Percentiles rank a stretch among this genome's conserved stretches.
These are phyloP conservation scores for Candida xiaguanensis DNA, from an alignment of 805 yeast species.

Conservation along the genomic window DNA sequence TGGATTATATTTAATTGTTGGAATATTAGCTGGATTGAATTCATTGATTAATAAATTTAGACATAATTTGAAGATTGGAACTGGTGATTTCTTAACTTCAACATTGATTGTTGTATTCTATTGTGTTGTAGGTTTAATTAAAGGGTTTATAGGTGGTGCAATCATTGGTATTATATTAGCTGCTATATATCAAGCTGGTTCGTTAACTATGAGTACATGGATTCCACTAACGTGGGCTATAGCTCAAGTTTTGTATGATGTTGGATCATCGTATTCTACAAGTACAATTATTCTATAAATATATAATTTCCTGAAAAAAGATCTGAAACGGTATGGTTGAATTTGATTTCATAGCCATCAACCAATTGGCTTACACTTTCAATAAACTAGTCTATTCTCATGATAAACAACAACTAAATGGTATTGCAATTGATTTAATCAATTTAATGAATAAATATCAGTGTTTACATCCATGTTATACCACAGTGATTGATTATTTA, in stretches of 20 bases:
- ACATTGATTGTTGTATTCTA: slow-evolving; percentile 13
- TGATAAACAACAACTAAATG: neutral
- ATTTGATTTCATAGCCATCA: slow-evolving; percentile 11
- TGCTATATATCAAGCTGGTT: slow-evolving; percentile 75
- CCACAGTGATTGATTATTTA: slow-evolving; percentile 9
- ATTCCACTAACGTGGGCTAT: slow-evolving; percentile 82
- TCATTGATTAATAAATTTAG: slow-evolving; percentile 21
- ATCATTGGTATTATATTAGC: slow-evolving; percentile 71
- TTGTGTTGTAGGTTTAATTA: slow-evolving; percentile 53
- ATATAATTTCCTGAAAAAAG: neutral
- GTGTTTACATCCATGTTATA: slow-evolving; percentile 17
- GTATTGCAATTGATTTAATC: slow-evolving; percentile 7
- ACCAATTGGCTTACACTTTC: slow-evolving; percentile 10
- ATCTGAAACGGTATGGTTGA: slow-evolving; percentile 4
- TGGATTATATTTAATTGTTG: slow-evolving; percentile 62
- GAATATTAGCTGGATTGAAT: slow-evolving; percentile 48
- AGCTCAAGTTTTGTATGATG: slow-evolving; percentile 61
- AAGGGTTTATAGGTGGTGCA: slow-evolving; percentile 71
- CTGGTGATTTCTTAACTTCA: slow-evolving; percentile 1
- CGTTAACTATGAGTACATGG: slow-evolving; percentile 92
- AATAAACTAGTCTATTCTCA: slow-evolving; percentile 4
- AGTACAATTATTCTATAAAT: slow-evolving; percentile 23
- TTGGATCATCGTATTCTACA: slow-evolving; percentile 63
- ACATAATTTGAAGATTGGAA: slow-evolving; percentile 8
- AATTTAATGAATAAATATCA: slow-evolving; percentile 22